These are phyloP conservation scores for Fusarium compactum DNA, from an alignment of 2,329 filamentous ascomycete genomes.

Conservation along the genomic window DNA sequence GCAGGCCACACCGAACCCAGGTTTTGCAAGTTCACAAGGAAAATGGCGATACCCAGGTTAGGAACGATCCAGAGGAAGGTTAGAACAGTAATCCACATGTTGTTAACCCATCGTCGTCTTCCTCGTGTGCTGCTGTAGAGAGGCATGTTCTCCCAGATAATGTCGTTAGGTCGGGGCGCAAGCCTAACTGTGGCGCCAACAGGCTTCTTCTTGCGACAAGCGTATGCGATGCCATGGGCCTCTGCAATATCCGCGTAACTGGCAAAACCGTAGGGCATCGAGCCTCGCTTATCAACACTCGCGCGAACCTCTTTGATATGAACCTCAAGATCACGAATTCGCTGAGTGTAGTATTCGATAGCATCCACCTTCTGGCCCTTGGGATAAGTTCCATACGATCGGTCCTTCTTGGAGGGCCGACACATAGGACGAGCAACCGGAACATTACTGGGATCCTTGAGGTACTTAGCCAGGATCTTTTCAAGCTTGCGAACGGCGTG, in stretches of 20 bases:
- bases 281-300: constrained; percentile 86
- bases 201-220: constrained; percentile 82
- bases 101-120: constrained; percentile 82
- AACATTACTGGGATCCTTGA: constrained; percentile 86
- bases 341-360: constrained; percentile 89
- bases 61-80: constrained; percentile 90
- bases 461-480: constrained; percentile 85
- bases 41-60: constrained; percentile 94
- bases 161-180: constrained; percentile 87
- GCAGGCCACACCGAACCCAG: constrained; percentile 82
- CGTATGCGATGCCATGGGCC: constrained; percentile 88
- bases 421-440: constrained; percentile 83
- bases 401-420: constrained; percentile 83
- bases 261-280: constrained; percentile 93
- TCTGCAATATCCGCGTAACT: constrained; percentile 91
- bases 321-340: constrained; percentile 84
- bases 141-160: constrained; percentile 95
- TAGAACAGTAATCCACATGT: constrained; percentile 83
- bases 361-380: constrained; percentile 86
- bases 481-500: constrained; percentile 85
- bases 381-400: constrained; percentile 71
- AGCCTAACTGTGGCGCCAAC: constrained; percentile 81
- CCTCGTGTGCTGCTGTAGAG: constrained; percentile 75
- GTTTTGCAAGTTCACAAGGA: constrained; percentile 87
- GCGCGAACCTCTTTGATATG: constrained; percentile 87